Conservation (phyloP, 768 basidiomycete species). For the Lepiota brunneoincarnata region DNA sequence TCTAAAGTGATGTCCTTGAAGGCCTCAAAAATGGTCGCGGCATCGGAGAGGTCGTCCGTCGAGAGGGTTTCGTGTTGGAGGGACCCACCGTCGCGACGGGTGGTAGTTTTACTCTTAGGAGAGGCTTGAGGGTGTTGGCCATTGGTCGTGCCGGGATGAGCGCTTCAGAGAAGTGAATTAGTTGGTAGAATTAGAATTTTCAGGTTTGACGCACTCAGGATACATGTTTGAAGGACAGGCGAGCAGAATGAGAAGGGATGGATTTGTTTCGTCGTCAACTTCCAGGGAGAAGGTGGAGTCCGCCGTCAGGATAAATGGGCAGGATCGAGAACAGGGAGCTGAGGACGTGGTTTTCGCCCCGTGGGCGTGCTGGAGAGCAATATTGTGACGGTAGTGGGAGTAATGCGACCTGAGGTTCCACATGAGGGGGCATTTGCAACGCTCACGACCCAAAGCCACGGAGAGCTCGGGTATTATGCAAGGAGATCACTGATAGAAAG, state of each 20-base stretch:
- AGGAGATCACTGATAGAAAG: conserved; percentile 12
- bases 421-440: not conserved
- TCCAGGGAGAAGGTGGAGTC: not conserved
- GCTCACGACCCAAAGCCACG: conserved; percentile 9
- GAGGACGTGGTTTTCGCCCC: not conserved
- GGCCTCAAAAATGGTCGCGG: conserved; percentile 32
- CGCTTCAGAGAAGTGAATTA: not conserved
- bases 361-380: not conserved
- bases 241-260: not conserved
- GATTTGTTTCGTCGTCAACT: not conserved
- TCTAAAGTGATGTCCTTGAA: conserved; percentile 48
- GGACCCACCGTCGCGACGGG: conserved; percentile 22
- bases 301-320: not conserved
- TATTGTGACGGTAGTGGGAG: not conserved
- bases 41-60: conserved; percentile 13
- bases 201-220: not conserved
- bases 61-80: conserved; percentile 16
- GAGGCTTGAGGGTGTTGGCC: not conserved
- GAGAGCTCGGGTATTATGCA: conserved; percentile 14
- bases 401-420: conserved; percentile 4
- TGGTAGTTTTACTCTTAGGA: conserved; percentile 13
- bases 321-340: not conserved
- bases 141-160: not conserved
- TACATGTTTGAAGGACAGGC: not conserved
- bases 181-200: not conserved